Evolutionary conservation across 1,284 basidiomycete genomes (phyloP), one percentile per base, ranked within the genome.

Genomic region (Stereum hirsutum): DNA sequence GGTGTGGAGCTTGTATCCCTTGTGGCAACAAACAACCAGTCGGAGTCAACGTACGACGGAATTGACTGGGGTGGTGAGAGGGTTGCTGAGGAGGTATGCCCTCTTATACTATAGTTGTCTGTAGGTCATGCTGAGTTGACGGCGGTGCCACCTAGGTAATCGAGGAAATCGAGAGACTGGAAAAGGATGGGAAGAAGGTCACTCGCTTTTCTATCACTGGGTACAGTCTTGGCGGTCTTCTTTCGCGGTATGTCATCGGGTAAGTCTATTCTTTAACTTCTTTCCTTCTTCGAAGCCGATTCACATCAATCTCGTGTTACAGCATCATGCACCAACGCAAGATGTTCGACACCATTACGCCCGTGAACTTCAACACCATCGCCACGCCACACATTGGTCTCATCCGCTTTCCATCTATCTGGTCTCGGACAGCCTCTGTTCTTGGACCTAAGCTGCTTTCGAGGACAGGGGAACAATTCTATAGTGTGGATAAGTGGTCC

Each of bases 321-420:
- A 70, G 76, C 2, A 72, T 90, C 33, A 68, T 93, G 21, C 68
- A 80, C 48, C 75, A 83, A 32, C 71, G 74, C 39, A 64, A 69
- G 8, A 85, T 90, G 62, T 91, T 91, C 57, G 66, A 78, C 2
- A 63, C 65, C 2, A 69, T 88, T 34, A 62, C 66, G 25, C 83
- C 87, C 0, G 70, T 86, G 44, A 89, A 89, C 56, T 90, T 93
- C 58, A 78, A 78, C 41, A 89, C 89, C 0, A 66, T 93, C 43
- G 87, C 89, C 2, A 89, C 90, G 0, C 89, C 90, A 1, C 82
- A 89, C 51, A 68, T 91, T 17, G 89, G 89, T 34, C 69, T 75
- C 6, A 72, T 74, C 6, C 62, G 65, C 55, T 79, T 79, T 48
- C 67, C 70, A 25, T 75, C 81, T 1, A 62, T 84, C 27, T 59